These are phyloP conservation scores for Flammula alnicola DNA, from an alignment of 1,284 basidiomycete species.

Conservation along the genomic window DNA sequence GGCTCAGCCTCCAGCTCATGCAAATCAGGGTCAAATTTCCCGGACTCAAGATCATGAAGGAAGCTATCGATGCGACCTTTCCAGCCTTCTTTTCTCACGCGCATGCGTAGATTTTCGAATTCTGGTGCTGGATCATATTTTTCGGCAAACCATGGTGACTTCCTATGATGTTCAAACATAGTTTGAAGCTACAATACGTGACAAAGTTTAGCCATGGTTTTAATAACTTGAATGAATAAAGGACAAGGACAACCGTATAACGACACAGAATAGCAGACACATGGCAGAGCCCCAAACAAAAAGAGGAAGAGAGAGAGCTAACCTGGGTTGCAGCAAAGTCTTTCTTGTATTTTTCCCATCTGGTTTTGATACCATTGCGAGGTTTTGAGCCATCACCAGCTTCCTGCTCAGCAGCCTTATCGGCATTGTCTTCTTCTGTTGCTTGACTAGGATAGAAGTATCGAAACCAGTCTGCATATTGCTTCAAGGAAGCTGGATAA, in stretches of 20 bases:
- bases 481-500: constrained; percentile 80
- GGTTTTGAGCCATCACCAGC: constrained; percentile 79
- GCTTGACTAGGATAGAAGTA: constrained; percentile 79
- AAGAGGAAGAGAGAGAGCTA: constrained; percentile 40
- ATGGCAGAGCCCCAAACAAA: constrained; percentile 19
- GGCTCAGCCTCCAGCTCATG: constrained; percentile 59
- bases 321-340: constrained; percentile 87
- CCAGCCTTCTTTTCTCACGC: constrained; percentile 84
- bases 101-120: constrained; percentile 67
- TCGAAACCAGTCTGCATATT: constrained; percentile 91
- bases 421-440: constrained; percentile 76
- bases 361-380: constrained; percentile 76
- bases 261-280: constrained; percentile 24
- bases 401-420: constrained; percentile 81
- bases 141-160: constrained; percentile 93
- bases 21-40: constrained; percentile 80
- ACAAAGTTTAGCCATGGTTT: constrained; percentile 27
- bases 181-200: constrained; percentile 78
- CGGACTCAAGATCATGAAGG: constrained; percentile 77
- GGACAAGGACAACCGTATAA: constrained; percentile 24
- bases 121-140: constrained; percentile 84
- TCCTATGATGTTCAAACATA: constrained; percentile 90
- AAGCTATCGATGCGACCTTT: constrained; percentile 74
- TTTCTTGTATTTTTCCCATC: constrained; percentile 93
- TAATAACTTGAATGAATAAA: constrained; percentile 21